Evolutionary conservation across 2,329 filamentous ascomycete genomes (phyloP), one percentile per base, ranked within the genome.

Genomic region (Phyllosticta citriasiana): DNA sequence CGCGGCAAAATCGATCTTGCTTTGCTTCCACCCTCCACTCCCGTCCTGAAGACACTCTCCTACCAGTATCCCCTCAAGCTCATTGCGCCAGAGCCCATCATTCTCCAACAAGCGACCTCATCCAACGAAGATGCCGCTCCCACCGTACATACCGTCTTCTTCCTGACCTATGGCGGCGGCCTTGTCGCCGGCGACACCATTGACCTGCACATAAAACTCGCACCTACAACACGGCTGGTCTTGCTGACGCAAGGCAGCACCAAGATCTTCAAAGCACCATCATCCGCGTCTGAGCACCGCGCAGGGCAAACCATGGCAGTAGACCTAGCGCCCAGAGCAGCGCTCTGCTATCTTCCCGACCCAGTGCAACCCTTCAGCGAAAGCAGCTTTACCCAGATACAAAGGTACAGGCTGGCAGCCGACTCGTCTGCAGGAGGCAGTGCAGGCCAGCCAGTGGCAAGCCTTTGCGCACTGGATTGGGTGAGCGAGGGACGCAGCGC

Each of bases 1-100:
- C 81, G 89, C 70, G 94, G 94, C 63, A 82, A 80, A 65, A 88
- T 97, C 66, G 80, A 91, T 59, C 84, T 91, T 62, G 84, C 84
- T 22, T 77, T 89, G 5, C 80, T 92, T 9, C 89, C 92, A 40
- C 86, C 87, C 33, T 81, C 83, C 26, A 83, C 83, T 55, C 89
- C 89, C 14, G 85, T 86, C 54, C 81, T 96, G 30, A 84, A 87
- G 63, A 84, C 81, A 33, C 83, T 96, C 66, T 87, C 86, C 40
- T 97, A 95, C 72, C 91, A 96, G 72, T 99, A 97, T 70, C 94
- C 94, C 1, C 81, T 99, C 55, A 99, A 99, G 74, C 83, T 99
- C 62, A 89, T 99, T 64, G 88, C 91, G 0, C 91, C 93, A 1
- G 82, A 86, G 14, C 84, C 88, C 10, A 79, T 86, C 5, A 80